Evolutionary conservation across 2,329 filamentous ascomycete species (phyloP).

Genomic region (Rhynchosporium secalis): DNA sequence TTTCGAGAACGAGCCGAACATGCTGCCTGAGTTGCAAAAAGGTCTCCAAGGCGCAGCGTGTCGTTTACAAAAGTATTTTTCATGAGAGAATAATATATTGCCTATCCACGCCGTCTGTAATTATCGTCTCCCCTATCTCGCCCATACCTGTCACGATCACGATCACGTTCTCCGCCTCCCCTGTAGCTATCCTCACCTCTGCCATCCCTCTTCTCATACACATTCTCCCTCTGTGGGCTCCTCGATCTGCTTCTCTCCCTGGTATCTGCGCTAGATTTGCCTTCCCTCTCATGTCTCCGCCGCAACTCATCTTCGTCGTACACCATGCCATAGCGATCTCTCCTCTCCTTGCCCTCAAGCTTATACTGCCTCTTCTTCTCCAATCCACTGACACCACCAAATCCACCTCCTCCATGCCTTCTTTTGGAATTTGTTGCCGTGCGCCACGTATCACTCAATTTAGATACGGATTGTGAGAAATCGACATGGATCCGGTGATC

Average conservation of each 20-base stretch:
- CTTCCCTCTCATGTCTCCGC: slow-evolving; percentile 48
- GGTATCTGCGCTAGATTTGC: slow-evolving; percentile 31
- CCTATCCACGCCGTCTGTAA: slow-evolving; percentile 27
- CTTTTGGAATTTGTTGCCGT: slow-evolving; percentile 82
- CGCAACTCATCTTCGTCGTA: slow-evolving; percentile 73
- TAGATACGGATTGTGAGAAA: slow-evolving; percentile 92
- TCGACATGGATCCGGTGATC: slow-evolving; percentile 98
- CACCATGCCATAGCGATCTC: slow-evolving; percentile 72
- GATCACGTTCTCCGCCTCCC: slow-evolving; percentile 20
- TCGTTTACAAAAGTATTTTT: no score
- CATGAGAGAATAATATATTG: no score
- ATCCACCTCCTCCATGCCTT: slow-evolving; percentile 66
- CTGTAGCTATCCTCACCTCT: slow-evolving; percentile 27
- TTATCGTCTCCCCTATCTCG: slow-evolving; percentile 31
- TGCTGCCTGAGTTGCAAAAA: no score
- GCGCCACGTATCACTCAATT: slow-evolving; percentile 87
- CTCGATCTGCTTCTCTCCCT: slow-evolving; percentile 37
- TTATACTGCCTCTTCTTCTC: slow-evolving; percentile 92
- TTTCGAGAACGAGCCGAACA: no score
- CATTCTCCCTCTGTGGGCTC: slow-evolving; percentile 34
- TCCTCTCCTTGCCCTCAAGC: slow-evolving; percentile 44
- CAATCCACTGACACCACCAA: slow-evolving; percentile 83
- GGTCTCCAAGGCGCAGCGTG: no score
- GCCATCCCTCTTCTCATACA: slow-evolving; percentile 28
- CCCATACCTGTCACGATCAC: slow-evolving; percentile 31